Evolutionary conservation across 1,284 basidiomycete species (phyloP), one percentile per base, ranked within the genome.

Genomic region (Cystobasidium pallidum): DNA sequence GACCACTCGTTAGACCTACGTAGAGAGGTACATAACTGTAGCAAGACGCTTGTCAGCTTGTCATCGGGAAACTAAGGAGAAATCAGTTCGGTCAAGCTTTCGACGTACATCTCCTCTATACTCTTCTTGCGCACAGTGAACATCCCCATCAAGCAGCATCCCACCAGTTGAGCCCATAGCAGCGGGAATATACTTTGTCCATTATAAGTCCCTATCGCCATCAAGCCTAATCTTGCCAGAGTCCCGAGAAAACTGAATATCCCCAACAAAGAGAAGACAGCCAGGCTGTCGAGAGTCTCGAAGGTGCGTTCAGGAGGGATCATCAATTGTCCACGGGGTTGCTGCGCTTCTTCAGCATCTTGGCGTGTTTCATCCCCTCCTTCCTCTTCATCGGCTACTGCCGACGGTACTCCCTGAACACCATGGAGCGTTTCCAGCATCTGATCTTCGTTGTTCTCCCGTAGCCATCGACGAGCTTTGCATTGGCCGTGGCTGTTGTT

Each of bases 91-190:
- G 49, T 24, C 6, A 51, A 15, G n/a, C 26, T 55, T 32, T 55
- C 10, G n/a, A 85, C 90, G 81, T 79, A 94, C 93, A 89, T 89
- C 78, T 84, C 82, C 54, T 86, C 86, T 2, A 95, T 84, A 13
- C 89, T 85, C 57, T 87, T 86, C 80, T 89, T 92, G 75, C 89
- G 80, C 3, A 84, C 86, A 17, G 91, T 78, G 2, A 85, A 85
- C 73, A 91, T 82, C 0, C 94, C 94, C 93, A 99, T 98, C 59
- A 96, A 83, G 54, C 94, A 84, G 81, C 95, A 98, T 1, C 96
- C 96, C 0, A 90, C 83, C 0, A 88, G 89, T 80, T 99, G 95
- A 0, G 88, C 86, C 85, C 94, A 98, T 0, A 91, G 87, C 36
- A 97, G 83, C 0, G 91, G 85, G 77, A 92, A 95, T 10, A 97